These are phyloP conservation scores for Clitopilus hobsonii DNA, from an alignment of 768 basidiomycete species.

Conservation along the genomic window DNA sequence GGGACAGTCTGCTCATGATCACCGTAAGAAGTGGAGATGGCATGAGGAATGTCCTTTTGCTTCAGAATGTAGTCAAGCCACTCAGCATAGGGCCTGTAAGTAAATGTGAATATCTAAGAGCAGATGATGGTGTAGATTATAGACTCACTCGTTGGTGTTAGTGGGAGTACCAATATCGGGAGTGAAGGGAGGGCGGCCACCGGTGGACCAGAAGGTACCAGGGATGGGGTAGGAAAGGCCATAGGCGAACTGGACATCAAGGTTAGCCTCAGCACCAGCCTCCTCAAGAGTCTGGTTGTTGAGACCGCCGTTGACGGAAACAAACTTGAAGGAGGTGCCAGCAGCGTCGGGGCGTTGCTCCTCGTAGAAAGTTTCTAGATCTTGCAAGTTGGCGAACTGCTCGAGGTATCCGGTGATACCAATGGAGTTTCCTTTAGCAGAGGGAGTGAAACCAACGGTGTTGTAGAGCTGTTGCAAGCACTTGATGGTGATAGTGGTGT, in stretches of 20 bases:
- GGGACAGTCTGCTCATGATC: conserved; percentile 63
- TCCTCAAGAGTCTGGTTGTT: conserved; percentile 47
- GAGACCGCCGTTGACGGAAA: conserved; percentile 53
- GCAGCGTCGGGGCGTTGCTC: conserved; percentile 41
- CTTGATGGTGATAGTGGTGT: conserved; percentile 40
- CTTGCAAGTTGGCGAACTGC: conserved; percentile 46
- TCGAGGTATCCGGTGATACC: conserved; percentile 51
- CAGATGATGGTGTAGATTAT: background rate
- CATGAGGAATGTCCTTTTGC: conserved; percentile 42
- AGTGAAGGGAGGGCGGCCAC: conserved; percentile 55
- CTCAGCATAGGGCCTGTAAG: conserved; percentile 23
- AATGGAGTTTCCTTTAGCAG: conserved; percentile 39
- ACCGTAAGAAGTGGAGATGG: conserved; percentile 64
- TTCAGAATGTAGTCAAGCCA: conserved; percentile 57
- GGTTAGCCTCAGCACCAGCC: conserved; percentile 59
- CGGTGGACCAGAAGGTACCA: conserved; percentile 56
- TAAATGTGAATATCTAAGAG: conserved; percentile 14
- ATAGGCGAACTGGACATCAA: conserved; percentile 60
- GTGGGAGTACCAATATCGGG: conserved; percentile 35
- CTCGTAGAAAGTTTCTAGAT: conserved; percentile 45
- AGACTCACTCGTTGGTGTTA: conserved; percentile 32
- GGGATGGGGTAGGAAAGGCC: conserved; percentile 59
- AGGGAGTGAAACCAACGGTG: conserved; percentile 38
- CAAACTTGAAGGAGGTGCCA: conserved; percentile 44
- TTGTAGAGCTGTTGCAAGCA: conserved; percentile 56